Evolutionary conservation across 768 basidiomycete genomes (phyloP).

Genomic region (Amanita molliuscula): DNA sequence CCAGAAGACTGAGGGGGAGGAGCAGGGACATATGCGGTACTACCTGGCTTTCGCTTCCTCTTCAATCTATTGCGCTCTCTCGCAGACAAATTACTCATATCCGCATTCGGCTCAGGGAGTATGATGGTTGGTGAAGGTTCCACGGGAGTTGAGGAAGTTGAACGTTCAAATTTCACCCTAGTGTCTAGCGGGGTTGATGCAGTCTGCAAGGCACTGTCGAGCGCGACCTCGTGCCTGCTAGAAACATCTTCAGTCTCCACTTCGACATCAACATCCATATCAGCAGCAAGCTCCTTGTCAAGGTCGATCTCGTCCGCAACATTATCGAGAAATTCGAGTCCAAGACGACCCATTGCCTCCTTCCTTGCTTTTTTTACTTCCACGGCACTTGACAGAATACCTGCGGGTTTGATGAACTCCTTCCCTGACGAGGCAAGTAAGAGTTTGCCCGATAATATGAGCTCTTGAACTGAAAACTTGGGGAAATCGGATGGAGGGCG

Average conservation of each 20-base stretch:
- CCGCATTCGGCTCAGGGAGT: constrained; percentile 31
- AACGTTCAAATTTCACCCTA: constrained; percentile 3
- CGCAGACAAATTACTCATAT: constrained; percentile 61
- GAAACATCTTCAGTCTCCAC: constrained; percentile 27
- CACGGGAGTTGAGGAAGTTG: constrained; percentile 35
- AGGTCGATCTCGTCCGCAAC: constrained; percentile 79
- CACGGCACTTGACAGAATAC: constrained; percentile 59
- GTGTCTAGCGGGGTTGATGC: background rate
- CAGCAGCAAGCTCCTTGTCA: constrained; percentile 69
- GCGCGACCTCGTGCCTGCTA: constrained; percentile 19
- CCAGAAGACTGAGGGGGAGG: constrained; percentile 51
- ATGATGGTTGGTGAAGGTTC: constrained; percentile 41
- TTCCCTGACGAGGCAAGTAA: constrained; percentile 90
- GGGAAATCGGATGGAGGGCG: constrained; percentile 47
- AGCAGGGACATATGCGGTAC: constrained; percentile 70
- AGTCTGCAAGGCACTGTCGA: constrained; percentile 15
- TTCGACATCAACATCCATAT: constrained; percentile 34
- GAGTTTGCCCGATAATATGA: constrained; percentile 67
- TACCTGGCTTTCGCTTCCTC: constrained; percentile 85
- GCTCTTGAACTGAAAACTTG: constrained; percentile 64
- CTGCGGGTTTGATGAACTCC: constrained; percentile 72
- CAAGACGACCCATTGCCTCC: constrained; percentile 82
- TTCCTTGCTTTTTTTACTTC: constrained; percentile 84
- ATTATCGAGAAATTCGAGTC: constrained; percentile 75
- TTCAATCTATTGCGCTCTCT: constrained; percentile 92